These are phyloP conservation scores for Thalassiosira livingstoniorum DNA, from an alignment of 352 stramenopile species.

Conservation along the genomic window DNA sequence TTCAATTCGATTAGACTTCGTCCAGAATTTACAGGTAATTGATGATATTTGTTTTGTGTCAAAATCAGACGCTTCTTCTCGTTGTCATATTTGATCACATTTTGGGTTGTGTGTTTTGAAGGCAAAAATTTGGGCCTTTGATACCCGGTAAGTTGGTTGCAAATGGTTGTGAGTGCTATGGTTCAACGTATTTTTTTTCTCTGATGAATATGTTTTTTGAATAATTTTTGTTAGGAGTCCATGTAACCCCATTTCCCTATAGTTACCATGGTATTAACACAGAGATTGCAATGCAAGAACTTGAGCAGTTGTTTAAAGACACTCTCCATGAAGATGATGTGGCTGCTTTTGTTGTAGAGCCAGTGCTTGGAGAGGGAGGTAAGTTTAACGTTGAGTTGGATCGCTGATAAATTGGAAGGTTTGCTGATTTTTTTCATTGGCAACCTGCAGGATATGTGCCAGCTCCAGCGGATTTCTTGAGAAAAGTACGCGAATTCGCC, in stretches of 20 bases:
- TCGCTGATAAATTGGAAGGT: no score
- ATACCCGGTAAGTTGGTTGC: constrained; percentile 28
- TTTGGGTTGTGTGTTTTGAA: background rate
- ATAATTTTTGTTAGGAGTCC: constrained; percentile 33
- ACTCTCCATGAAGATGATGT: constrained; percentile 88
- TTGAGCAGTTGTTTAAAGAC: constrained; percentile 91
- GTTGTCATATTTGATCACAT: constrained; percentile 1
- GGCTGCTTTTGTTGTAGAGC: constrained; percentile 92
- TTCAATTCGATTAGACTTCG: constrained; percentile 24
- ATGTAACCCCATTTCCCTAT: constrained; percentile 88
- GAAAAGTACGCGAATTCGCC: constrained; percentile 88
- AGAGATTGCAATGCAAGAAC: constrained; percentile 88
- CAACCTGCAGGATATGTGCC: constrained; percentile 94
- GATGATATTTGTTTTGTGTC: background rate
- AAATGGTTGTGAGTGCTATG: background rate
- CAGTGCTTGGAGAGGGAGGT: constrained; percentile 91
- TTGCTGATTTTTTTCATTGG: no score
- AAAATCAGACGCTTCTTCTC: no score
- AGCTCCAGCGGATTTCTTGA: constrained; percentile 90
- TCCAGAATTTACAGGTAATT: constrained; percentile 48
- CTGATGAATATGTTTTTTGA: constrained; percentile 3
- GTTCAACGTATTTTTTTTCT: constrained; percentile 10
- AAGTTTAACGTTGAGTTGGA: no score
- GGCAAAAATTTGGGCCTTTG: constrained; percentile 49
- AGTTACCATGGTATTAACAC: constrained; percentile 87